Conservation (phyloP, 2,329 filamentous ascomycete genomes). For the Aspergillus oerlinghausenensis region DNA sequence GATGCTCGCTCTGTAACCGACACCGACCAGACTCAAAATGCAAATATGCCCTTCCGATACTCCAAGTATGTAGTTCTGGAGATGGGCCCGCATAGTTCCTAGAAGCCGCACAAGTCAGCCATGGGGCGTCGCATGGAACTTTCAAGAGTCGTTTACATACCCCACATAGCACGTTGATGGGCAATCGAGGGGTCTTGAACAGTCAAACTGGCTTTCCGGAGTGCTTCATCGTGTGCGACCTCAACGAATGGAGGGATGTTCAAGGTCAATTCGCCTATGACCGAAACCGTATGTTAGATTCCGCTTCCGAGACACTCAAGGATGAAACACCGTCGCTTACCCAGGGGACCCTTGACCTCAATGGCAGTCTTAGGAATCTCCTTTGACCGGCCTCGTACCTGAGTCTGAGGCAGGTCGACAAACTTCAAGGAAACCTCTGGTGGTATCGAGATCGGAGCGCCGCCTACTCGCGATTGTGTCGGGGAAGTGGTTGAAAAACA, state of each 20-base stretch:
- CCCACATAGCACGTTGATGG: conserved; percentile 94
- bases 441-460: conserved; percentile 73
- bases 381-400: conserved; percentile 56
- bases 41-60: conserved; percentile 96
- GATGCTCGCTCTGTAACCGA: conserved; percentile 87
- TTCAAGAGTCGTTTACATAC: conserved; percentile 46
- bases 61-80: conserved; percentile 85
- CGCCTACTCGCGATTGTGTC: conserved; percentile 77
- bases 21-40: conserved; percentile 86
- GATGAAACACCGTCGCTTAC: conserved; percentile 35
- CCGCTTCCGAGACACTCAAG: not conserved
- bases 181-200: conserved; percentile 65
- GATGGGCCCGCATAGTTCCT: conserved; percentile 87
- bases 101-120: conserved; percentile 16
- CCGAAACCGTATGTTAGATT: conserved; percentile 11
- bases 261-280: conserved; percentile 66
- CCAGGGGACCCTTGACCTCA: conserved; percentile 75
- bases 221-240: conserved; percentile 62
- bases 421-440: conserved; percentile 72
- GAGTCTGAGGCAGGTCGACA: conserved; percentile 59
- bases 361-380: conserved; percentile 61
- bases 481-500: conserved; percentile 68
- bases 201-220: conserved; percentile 61
- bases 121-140: not conserved
- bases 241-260: conserved; percentile 74